Base-by-base conservation (phyloP, 257 asterid species). In the Scutellaria baicalensis region DNA sequence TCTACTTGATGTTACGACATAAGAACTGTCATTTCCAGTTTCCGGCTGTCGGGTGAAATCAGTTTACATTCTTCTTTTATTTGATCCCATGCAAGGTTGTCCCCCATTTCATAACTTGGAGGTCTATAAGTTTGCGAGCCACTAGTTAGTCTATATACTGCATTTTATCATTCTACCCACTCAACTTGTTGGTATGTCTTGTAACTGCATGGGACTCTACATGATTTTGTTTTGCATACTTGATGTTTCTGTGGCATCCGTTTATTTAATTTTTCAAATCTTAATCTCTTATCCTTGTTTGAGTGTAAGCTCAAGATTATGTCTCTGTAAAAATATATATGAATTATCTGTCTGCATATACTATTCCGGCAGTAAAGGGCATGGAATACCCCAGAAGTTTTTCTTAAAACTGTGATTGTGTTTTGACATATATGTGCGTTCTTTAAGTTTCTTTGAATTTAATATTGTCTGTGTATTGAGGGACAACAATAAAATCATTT, bases 1-100 rank as follows among this genome's bases (percentile, higher is more conserved):
- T 76, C 52, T 47, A 31, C 52, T 66, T 64, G 55, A 47, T 66
- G 64, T 68, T 68, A 60, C 63, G 49, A 42, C 48, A 21, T 39
- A 18, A 45, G 71, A 66, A 36, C 44, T 48, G 17, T 35, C 38
- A 3, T 39, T 63, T 33, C 67, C 12, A 52, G 60, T 20, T 60
- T 49, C 52, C 35, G 48, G 40, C 67, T 59, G 16, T 51, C 49
- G 17, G 16, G 8, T 60, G 63, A 58, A 54, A 31, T 27, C 49
- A 54, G 14, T 70, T 4, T 45, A 43, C 20, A 51, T 36, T 40
- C 13, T 48, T 68, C 60, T 4, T 64, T 12, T 11, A 31, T 35
- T 16, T 57, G 31, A 1, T 42, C 18, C 44, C 23, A 33, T 38
- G 55, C 13, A 71, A 13, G 49, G 10, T 36, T 51, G 50, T 36